Conservation (phyloP, 2,329 filamentous ascomycete genomes). For the Aspergillus quadricinctus region DNA sequence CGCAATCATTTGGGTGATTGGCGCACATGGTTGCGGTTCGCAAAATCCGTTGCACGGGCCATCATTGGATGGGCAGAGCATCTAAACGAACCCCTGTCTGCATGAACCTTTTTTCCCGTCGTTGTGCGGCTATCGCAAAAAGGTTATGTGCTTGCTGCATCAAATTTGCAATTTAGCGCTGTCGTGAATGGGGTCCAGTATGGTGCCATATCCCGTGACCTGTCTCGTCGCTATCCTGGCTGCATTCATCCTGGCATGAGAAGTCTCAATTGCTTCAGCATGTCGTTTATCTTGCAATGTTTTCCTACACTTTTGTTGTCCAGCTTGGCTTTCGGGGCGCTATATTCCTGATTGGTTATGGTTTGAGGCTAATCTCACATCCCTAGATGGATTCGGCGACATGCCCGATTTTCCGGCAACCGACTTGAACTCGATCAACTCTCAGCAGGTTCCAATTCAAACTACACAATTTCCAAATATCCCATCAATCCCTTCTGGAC, state of each 20-base stretch:
- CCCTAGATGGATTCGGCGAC: constrained; percentile 28
- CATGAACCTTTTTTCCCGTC: constrained; percentile 9
- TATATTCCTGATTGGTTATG: neutral
- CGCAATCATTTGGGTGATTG: neutral
- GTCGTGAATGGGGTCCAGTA: constrained; percentile 19
- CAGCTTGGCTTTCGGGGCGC: neutral
- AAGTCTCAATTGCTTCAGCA: neutral
- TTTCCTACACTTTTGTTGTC: neutral
- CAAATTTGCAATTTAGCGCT: constrained; percentile 10
- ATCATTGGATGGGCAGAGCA: constrained; percentile 6
- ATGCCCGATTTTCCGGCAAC: constrained; percentile 28
- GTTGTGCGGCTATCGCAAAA: constrained; percentile 8
- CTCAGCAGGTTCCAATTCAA: constrained; percentile 21
- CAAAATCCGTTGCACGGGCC: constrained; percentile 12
- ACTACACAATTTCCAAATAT: constrained; percentile 20
- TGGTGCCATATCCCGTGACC: constrained; percentile 37
- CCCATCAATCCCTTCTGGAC: constrained; percentile 16
- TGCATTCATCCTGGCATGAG: neutral
- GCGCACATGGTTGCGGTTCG: neutral
- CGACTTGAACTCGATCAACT: constrained; percentile 24
- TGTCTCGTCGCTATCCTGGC: neutral
- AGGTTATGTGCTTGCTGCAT: neutral
- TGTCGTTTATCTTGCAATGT: neutral
- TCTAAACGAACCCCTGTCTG: neutral
- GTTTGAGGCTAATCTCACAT: constrained; percentile 4